phyloP scores from a whole-genome alignment of 108 stramenopile genomes.

The Halocafeteria seosinensis region DNA sequence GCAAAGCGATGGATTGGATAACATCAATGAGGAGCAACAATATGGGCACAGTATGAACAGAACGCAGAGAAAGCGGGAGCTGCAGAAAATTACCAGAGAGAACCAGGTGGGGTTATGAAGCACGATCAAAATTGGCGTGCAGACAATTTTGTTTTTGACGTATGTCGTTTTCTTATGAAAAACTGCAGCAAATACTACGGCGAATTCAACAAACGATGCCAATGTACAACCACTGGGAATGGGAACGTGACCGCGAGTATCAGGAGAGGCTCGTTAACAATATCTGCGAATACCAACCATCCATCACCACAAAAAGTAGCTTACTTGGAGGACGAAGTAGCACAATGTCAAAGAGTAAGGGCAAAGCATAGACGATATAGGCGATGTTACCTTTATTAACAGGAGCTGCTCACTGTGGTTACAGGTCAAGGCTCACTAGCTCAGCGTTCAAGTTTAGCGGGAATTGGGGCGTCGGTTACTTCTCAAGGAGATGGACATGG shows the following conservation, averaged over 20 bases:
- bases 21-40: constrained; percentile 25
- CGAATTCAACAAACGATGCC: constrained; percentile 46
- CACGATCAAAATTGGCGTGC: constrained; percentile 8
- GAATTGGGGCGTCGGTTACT: too few relatives aligned
- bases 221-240: constrained; percentile 50
- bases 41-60: constrained; percentile 38
- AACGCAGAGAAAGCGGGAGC: constrained; percentile 49
- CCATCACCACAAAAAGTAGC: neutral
- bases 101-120: constrained; percentile 48
- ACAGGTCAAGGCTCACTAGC: too few relatives aligned
- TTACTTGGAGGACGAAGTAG: too few relatives aligned
- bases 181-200: constrained; percentile 6
- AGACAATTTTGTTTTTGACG: neutral
- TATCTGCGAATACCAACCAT: constrained; percentile 43
- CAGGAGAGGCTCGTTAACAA: constrained; percentile 46
- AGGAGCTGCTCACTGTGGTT: too few relatives aligned
- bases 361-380: too few relatives aligned
- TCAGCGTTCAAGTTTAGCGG: too few relatives aligned
- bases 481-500: too few relatives aligned
- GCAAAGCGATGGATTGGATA: constrained; percentile 34
- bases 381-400: too few relatives aligned
- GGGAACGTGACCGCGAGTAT: constrained; percentile 53
- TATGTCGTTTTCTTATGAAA: neutral
- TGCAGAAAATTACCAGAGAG: constrained; percentile 55
- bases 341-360: too few relatives aligned